A percentile compares a stretch with the other conserved stretches of the same genome.
phyloP scores from a whole-genome alignment of 345 rosid species.

The Acer negundo region DNA sequence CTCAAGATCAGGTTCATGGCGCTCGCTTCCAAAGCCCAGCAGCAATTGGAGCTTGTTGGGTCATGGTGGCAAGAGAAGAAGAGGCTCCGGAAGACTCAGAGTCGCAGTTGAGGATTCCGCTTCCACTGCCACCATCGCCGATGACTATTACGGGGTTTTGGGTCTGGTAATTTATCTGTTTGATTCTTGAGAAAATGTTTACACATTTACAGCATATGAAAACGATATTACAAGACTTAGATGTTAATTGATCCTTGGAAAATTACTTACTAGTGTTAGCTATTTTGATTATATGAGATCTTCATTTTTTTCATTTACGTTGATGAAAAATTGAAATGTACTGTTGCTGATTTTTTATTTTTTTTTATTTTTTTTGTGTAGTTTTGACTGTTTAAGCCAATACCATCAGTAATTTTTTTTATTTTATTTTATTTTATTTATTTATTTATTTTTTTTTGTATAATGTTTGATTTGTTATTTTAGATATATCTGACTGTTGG shows the following conservation, averaged over 20 bases:
- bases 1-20: constrained; percentile 37
- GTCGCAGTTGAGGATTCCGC: constrained; percentile 57
- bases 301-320: not conserved
- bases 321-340: not conserved
- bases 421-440: too few species aligned
- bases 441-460: too few species aligned
- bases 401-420: not conserved
- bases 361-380: not conserved
- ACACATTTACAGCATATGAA: not conserved
- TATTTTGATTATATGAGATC: not conserved
- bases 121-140: constrained; percentile 51
- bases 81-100: constrained; percentile 43
- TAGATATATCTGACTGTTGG: not conserved
- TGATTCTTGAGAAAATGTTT: constrained; percentile 8
- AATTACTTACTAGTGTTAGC: not conserved
- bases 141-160: constrained; percentile 85
- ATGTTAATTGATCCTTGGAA: too few species aligned
- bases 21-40: constrained; percentile 32
- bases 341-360: not conserved
- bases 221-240: not conserved
- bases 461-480: not conserved
- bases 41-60: constrained; percentile 32
- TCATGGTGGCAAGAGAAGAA: constrained; percentile 31
- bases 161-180: constrained; percentile 62
- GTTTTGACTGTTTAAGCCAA: not conserved